phyloP scores from a whole-genome alignment of 129 eudicot species.

The Chrysanthemum lavandulifolium region DNA sequence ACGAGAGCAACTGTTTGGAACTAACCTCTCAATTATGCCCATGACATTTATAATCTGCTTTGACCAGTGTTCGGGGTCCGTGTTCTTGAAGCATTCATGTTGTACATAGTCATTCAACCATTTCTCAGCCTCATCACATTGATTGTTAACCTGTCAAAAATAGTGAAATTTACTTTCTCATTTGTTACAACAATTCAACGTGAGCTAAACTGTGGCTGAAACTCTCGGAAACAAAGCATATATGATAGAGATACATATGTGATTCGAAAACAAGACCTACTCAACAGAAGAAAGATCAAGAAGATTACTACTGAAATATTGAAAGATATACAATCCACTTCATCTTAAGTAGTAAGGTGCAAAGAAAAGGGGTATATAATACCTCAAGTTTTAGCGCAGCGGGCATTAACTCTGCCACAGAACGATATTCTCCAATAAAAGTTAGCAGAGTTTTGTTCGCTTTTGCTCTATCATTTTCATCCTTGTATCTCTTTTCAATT shows the following conservation, averaged over 20 bases:
- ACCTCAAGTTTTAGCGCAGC: slow-evolving; percentile 53
- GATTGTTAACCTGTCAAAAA: slow-evolving; percentile 47
- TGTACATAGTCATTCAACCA: slow-evolving; percentile 53
- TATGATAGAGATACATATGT: no score
- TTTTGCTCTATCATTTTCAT: slow-evolving; percentile 60
- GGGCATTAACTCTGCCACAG: slow-evolving; percentile 48
- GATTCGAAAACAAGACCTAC: neutral
- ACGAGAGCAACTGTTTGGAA: neutral
- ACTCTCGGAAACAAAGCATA: neutral
- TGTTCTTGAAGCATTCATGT: slow-evolving; percentile 55
- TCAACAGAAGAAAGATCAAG: neutral
- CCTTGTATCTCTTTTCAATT: slow-evolving; percentile 56
- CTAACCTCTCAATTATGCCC: slow-evolving; percentile 55
- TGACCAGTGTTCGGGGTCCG: slow-evolving; percentile 51
- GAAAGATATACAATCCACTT: neutral
- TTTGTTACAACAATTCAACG: neutral
- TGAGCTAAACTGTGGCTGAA: no score
- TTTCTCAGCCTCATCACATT: slow-evolving; percentile 53
- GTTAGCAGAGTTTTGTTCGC: slow-evolving; percentile 44
- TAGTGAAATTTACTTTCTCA: neutral
- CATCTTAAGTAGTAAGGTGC: neutral
- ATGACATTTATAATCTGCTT: slow-evolving; percentile 40
- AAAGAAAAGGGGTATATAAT: slow-evolving; percentile 15
- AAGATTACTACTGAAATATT: no score
- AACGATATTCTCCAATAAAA: slow-evolving; percentile 48